Evolutionary conservation across 805 yeast species (phyloP), one percentile per base, ranked within the genome.

Genomic region (Candida gorgasii): DNA sequence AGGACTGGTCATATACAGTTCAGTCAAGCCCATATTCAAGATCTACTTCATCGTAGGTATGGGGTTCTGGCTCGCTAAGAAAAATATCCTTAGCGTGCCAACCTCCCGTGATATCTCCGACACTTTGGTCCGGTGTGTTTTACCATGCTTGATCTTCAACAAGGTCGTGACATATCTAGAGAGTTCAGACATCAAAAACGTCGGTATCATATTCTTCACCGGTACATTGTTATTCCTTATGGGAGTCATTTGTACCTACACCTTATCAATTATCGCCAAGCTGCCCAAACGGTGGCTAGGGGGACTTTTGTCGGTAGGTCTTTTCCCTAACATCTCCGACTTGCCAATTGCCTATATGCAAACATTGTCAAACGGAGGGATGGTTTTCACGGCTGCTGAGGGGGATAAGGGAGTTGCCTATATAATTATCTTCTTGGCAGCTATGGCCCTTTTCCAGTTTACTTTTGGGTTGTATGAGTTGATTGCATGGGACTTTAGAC

Each of bases 11-110:
- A 83, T 89, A 5, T 88, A 84, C 64, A 75, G 87, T 17, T 79
- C 95, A 0, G 82, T 84, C 43, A 88, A 87, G 67, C 96, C 96
- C n/a, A 82, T 88, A 44, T 73, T 87, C 63, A 89, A 89, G 62
- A 85, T 88, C 50, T 85, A 87, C 54, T 64, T 85, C 50, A 83
- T 86, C 56, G 76, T 86, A 4, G 80, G 73, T 4, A 62, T 80
- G 11, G 96, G 96, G 8, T 84, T 70, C 49, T 58, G 70, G 30
- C 63, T 89, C 5, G 86, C 92, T 2, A 77, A 71, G 46, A 72
- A 64, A 49, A 82, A 85, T 52, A 75, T 85, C 18, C 65, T 86
- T 3, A 69, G 84, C 0, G 87, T 85, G 17, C 78, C 84, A 19
- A 78, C 84, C 18, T 76, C 88, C 30, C 68, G 86, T 53, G 86